A percentile compares a stretch with the other conserved stretches of the same genome.
Evolutionary conservation across 345 rosid genomes (phyloP).

Genomic region (Citrus medica): DNA sequence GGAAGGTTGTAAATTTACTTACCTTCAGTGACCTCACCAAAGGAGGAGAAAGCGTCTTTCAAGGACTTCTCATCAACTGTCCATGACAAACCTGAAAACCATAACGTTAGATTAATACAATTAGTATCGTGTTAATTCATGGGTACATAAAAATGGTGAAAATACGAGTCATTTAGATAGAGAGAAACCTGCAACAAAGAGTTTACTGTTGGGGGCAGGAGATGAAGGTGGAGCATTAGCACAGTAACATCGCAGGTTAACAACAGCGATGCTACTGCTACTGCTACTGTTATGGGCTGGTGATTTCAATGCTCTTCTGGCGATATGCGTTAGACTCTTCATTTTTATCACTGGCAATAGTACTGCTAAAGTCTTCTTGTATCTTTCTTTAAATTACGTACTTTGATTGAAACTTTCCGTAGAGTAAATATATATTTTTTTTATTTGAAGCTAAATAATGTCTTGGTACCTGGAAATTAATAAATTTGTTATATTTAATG

Average conservation of each 20-base stretch:
- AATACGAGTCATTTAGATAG: not conserved
- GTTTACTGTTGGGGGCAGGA: conserved; percentile 46
- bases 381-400: no score
- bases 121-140: not conserved
- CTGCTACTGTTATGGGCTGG: not conserved
- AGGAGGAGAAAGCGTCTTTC: conserved; percentile 74
- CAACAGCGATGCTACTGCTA: not conserved
- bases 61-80: conserved; percentile 77
- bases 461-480: no score
- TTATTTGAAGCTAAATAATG: no score
- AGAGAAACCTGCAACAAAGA: conserved; percentile 58
- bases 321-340: conserved; percentile 17
- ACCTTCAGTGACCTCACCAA: conserved; percentile 70
- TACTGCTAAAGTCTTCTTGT: no score
- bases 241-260: conserved; percentile 13
- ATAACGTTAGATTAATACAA: not conserved
- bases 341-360: not conserved
- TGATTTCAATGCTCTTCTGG: conserved; percentile 18
- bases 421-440: no score
- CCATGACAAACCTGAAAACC: conserved; percentile 62
- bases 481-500: not conserved
- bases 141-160: not conserved
- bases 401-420: not conserved
- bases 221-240: conserved; percentile 14
- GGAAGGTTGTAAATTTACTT: conserved; percentile 17